These are phyloP conservation scores for Paraphoma sp. DNA, from an alignment of 2,329 filamentous ascomycete genomes.

Conservation along the genomic window DNA sequence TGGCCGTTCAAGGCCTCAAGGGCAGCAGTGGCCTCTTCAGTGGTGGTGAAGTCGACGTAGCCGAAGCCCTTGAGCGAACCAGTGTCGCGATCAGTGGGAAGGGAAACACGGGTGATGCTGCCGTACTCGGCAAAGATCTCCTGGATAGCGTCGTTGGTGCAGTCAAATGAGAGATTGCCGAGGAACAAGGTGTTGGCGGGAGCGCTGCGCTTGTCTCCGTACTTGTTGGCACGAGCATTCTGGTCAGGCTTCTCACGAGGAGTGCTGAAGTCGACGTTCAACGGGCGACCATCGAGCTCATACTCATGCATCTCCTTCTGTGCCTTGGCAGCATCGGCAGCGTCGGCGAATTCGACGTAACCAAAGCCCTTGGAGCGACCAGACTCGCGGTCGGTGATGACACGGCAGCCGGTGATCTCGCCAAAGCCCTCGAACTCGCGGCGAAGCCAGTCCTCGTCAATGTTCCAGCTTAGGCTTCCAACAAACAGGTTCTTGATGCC, in stretches of 20 bases:
- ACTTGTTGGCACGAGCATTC: constrained; percentile 67
- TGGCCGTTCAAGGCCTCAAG: constrained; percentile 74
- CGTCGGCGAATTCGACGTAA: constrained; percentile 83
- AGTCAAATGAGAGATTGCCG: constrained; percentile 87
- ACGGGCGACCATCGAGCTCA: constrained; percentile 74
- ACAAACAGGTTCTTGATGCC: constrained; percentile 78
- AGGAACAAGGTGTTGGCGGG: constrained; percentile 89
- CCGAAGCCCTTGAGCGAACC: constrained; percentile 91
- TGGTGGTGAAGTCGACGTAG: constrained; percentile 81
- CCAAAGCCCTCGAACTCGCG: constrained; percentile 83
- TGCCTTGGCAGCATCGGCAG: constrained; percentile 73
- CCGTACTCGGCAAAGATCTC: constrained; percentile 76
- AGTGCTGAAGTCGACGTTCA: constrained; percentile 82
- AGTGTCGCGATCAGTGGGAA: constrained; percentile 86
- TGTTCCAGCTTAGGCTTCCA: constrained; percentile 88
- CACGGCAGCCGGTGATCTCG: constrained; percentile 73
- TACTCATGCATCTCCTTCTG: constrained; percentile 76
- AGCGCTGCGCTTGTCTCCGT: constrained; percentile 80
- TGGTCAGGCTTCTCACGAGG: constrained; percentile 64
- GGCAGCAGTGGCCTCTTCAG: constrained; percentile 82
- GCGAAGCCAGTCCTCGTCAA: constrained; percentile 82
- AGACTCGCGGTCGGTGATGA: constrained; percentile 81
- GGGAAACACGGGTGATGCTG: constrained; percentile 77
- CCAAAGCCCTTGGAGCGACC: constrained; percentile 91
- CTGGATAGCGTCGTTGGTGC: constrained; percentile 75